These are phyloP conservation scores for Taiwanofungus camphoratus DNA, from an alignment of 1,284 basidiomycete species.

Conservation along the genomic window DNA sequence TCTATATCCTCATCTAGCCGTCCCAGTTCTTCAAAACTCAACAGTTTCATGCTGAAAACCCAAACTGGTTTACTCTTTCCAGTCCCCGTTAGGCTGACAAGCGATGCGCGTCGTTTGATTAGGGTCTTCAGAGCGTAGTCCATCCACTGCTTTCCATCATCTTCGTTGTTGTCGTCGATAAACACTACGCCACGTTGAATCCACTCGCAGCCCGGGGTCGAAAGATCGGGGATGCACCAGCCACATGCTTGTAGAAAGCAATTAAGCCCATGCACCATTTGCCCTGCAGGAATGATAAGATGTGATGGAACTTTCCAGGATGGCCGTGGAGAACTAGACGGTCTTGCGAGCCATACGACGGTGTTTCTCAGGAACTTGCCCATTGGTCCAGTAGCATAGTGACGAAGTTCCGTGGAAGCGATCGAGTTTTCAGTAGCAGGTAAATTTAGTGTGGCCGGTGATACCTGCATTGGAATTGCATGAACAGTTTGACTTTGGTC, in stretches of 20 bases:
- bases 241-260: conserved; percentile 22
- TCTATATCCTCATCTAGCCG: conserved; percentile 12
- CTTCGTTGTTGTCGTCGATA: conserved; percentile 18
- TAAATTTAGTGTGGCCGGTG: not conserved
- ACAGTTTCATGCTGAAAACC: conserved; percentile 19
- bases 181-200: conserved; percentile 23
- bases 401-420: not conserved
- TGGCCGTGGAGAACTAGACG: conserved; percentile 14
- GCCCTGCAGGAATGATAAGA: conserved; percentile 17
- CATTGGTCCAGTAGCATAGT: conserved; percentile 1
- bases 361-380: conserved; percentile 18
- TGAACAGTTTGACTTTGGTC: too few relatives aligned
- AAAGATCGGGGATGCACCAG: conserved; percentile 12
- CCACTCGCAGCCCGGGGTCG: conserved; percentile 13
- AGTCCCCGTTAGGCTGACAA: not conserved
- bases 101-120: conserved; percentile 9
- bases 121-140: conserved; percentile 10
- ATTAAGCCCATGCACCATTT: conserved; percentile 20
- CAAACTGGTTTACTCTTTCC: conserved; percentile 13
- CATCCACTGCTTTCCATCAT: conserved; percentile 5
- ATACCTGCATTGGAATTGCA: not conserved
- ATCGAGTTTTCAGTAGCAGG: not conserved
- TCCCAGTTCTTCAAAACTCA: conserved; percentile 17
- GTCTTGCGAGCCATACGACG: conserved; percentile 21
- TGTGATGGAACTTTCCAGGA: conserved; percentile 19